Percentiles rank a stretch among this genome's conserved stretches.
Conservation (phyloP, 108 stramenopile genomes). For the Fistulifera pelliculosa region DNA sequence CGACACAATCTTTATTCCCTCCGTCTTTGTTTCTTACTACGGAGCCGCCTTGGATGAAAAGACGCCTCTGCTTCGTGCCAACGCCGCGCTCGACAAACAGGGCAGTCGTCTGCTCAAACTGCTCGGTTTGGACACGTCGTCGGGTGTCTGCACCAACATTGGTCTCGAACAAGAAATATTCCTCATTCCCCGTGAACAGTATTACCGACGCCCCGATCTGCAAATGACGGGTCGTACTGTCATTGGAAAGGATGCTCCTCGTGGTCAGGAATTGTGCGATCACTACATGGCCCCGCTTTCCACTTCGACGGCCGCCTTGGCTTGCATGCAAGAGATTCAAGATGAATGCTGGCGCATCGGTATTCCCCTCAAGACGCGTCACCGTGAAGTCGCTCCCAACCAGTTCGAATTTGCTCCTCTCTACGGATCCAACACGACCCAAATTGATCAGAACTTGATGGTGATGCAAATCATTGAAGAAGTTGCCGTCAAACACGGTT, state of each 20-base stretch:
- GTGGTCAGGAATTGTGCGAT: conserved; percentile 93
- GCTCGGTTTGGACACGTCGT: conserved; percentile 64
- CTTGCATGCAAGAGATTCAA: conserved; percentile 92
- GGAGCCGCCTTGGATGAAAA: conserved; percentile 95
- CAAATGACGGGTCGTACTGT: conserved; percentile 89
- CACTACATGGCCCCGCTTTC: conserved; percentile 92
- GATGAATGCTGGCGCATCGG: conserved; percentile 84
- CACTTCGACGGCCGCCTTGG: conserved; percentile 69
- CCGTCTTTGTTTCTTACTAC: conserved; percentile 85
- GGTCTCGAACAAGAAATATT: conserved; percentile 97
- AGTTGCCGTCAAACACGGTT: conserved; percentile 79
- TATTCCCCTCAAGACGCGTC: conserved; percentile 87
- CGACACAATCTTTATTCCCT: conserved; percentile 91
- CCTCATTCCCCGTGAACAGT: conserved; percentile 86
- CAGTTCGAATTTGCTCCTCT: conserved; percentile 94
- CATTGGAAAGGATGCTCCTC: conserved; percentile 87
- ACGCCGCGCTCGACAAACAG: conserved; percentile 79
- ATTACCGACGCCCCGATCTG: conserved; percentile 88
- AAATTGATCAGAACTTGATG: conserved; percentile 92
- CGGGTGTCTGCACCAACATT: conserved; percentile 77
- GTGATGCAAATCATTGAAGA: conserved; percentile 97
- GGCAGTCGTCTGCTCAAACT: conserved; percentile 68
- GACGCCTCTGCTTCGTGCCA: conserved; percentile 88
- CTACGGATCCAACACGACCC: conserved; percentile 82
- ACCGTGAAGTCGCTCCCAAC: conserved; percentile 94